These are phyloP conservation scores for Pyrus hybrid DNA, from an alignment of 331 rosid genomes.

Conservation along the genomic window DNA sequence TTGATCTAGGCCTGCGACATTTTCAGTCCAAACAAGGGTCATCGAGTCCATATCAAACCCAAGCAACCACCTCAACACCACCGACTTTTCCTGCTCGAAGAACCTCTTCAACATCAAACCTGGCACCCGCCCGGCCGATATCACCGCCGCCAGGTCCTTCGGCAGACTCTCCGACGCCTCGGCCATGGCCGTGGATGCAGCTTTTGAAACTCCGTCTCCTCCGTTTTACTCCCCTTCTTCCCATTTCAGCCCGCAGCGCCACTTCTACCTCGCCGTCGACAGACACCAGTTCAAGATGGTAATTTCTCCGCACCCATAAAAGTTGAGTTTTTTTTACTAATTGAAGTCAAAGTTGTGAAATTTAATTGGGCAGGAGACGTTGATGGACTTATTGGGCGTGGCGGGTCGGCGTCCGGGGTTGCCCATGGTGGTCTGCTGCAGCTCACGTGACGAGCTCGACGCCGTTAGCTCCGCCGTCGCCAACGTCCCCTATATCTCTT, in stretches of 20 bases:
- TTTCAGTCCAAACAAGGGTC: no score
- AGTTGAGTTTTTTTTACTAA: background rate
- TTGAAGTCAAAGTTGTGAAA: background rate
- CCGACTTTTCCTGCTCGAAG: slow-evolving; percentile 58
- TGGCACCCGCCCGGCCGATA: slow-evolving; percentile 59
- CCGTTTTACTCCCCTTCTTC: slow-evolving; percentile 32
- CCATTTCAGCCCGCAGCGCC: slow-evolving; percentile 50
- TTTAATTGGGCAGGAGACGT: slow-evolving; percentile 23
- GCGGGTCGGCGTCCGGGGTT: slow-evolving; percentile 63
- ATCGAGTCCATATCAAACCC: slow-evolving; percentile 26
- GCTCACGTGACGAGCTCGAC: slow-evolving; percentile 86
- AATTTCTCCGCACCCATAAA: background rate
- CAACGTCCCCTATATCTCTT: slow-evolving; percentile 56
- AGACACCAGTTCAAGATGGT: slow-evolving; percentile 78
- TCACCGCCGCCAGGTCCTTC: slow-evolving; percentile 54
- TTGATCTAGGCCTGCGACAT: no score
- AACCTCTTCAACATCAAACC: slow-evolving; percentile 56
- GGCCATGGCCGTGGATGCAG: slow-evolving; percentile 34
- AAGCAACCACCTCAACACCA: slow-evolving; percentile 51
- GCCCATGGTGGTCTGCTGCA: slow-evolving; percentile 74
- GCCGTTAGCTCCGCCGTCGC: slow-evolving; percentile 60
- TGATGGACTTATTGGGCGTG: slow-evolving; percentile 58
- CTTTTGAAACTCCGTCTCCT: slow-evolving; percentile 39
- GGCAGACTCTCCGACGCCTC: slow-evolving; percentile 47
- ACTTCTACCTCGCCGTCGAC: slow-evolving; percentile 82